Conservation (phyloP, 495 filamentous ascomycete genomes). For the Astrocystis sublimbata region DNA sequence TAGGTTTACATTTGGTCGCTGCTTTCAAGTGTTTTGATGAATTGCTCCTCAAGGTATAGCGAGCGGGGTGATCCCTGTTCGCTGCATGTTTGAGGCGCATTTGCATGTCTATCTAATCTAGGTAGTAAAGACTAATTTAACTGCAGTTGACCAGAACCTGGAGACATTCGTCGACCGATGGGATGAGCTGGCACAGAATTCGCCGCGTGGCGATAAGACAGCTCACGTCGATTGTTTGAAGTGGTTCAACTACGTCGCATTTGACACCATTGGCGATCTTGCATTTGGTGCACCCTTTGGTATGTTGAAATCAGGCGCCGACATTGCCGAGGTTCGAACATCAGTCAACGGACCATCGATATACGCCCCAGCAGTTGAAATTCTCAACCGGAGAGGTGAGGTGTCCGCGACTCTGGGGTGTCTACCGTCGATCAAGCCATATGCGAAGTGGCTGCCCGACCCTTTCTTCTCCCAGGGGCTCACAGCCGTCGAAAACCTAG, state of each 20-base stretch:
- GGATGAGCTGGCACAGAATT: conserved; percentile 53
- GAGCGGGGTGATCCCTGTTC: not conserved
- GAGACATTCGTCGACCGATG: conserved; percentile 72
- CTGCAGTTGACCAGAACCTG: conserved; percentile 66
- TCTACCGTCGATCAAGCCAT: conserved; percentile 62
- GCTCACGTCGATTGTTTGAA: conserved; percentile 74
- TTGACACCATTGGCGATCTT: conserved; percentile 86
- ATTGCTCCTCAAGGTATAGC: not conserved
- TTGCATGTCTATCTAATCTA: not conserved
- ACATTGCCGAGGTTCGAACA: conserved; percentile 57
- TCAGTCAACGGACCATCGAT: conserved; percentile 53
- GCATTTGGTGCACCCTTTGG: conserved; percentile 60
- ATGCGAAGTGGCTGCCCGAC: conserved; percentile 65
- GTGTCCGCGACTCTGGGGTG: conserved; percentile 65
- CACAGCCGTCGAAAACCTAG: conserved; percentile 63
- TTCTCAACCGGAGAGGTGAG: conserved; percentile 68
- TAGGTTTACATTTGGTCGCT: not conserved
- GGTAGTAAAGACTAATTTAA: not conserved
- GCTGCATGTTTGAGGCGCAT: not conserved
- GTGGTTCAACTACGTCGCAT: conserved; percentile 95
- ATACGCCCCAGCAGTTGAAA: conserved; percentile 67
- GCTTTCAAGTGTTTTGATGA: not conserved
- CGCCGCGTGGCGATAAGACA: conserved; percentile 29
- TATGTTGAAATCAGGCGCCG: conserved; percentile 62
- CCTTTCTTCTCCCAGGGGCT: conserved; percentile 67